A percentile compares a stretch with the other conserved stretches of the same genome.
These are phyloP conservation scores for Phytophthora megakarya DNA, from an alignment of 352 stramenopile genomes.

Conservation along the genomic window DNA sequence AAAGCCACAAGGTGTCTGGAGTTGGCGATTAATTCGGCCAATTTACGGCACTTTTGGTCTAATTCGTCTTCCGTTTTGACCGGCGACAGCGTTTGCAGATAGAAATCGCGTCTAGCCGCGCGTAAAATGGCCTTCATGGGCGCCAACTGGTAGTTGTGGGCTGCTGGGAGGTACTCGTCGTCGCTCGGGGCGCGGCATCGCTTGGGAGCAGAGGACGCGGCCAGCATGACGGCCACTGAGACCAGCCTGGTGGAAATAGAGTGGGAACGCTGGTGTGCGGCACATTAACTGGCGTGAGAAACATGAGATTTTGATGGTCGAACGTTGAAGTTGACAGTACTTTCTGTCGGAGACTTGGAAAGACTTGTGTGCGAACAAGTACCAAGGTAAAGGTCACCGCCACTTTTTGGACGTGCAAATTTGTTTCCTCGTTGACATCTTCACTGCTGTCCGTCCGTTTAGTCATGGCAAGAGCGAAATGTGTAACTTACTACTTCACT, in stretches of 20 bases:
- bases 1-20: conserved; percentile 81
- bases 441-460: too few relatives aligned
- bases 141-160: conserved; percentile 34
- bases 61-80: conserved; percentile 37
- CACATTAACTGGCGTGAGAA: conserved; percentile 15
- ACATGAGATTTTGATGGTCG: conserved; percentile 26
- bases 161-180: conserved; percentile 30
- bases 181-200: conserved; percentile 41
- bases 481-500: too few relatives aligned
- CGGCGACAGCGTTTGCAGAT: conserved; percentile 19
- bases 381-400: too few relatives aligned
- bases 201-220: conserved; percentile 38
- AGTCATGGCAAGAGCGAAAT: too few relatives aligned
- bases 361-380: too few relatives aligned
- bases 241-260: conserved; percentile 1
- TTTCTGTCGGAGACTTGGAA: conserved; percentile 6
- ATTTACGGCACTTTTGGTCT: conserved; percentile 58
- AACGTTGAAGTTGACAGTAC: conserved; percentile 10
- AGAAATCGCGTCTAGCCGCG: conserved; percentile 34
- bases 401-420: too few relatives aligned
- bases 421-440: too few relatives aligned
- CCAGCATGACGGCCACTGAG: conserved; percentile 22
- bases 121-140: conserved; percentile 36
- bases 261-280: conserved; percentile 8
- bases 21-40: conserved; percentile 62